Conservation (phyloP, 306 rosid species). For the Vigna mungo region DNA sequence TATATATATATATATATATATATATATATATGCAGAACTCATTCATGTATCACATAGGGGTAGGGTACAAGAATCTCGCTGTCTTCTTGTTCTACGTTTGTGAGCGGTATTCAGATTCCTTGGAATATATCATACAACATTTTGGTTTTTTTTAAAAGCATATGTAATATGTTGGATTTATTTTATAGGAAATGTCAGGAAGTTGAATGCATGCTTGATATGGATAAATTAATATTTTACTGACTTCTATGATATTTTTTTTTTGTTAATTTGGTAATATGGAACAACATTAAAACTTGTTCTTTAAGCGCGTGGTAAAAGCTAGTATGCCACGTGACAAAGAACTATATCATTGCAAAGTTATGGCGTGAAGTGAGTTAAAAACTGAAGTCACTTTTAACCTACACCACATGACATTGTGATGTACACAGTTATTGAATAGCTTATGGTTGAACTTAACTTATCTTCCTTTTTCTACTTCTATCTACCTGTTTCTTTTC, state of each 20-base stretch:
- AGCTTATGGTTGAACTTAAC: not conserved
- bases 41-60: not conserved
- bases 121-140: slow-evolving; percentile 25
- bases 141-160: not conserved
- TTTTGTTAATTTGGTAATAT: not conserved
- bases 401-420: not conserved
- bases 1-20: not conserved
- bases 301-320: slow-evolving; percentile 39
- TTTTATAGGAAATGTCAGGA: slow-evolving; percentile 15
- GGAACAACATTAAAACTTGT: slow-evolving; percentile 10
- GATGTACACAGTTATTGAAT: not conserved
- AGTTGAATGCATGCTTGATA: slow-evolving; percentile 39
- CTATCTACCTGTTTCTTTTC: not conserved
- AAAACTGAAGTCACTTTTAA: slow-evolving; percentile 28
- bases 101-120: slow-evolving; percentile 36
- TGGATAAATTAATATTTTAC: slow-evolving; percentile 49
- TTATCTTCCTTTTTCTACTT: not conserved
- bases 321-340: slow-evolving; percentile 36
- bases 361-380: slow-evolving; percentile 34
- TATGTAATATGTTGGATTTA: not conserved
- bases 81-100: slow-evolving; percentile 31
- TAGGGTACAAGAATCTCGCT: slow-evolving; percentile 35
- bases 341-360: slow-evolving; percentile 22
- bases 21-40: not conserved
- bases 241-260: slow-evolving; percentile 35